Conservation (phyloP, 2,329 filamentous ascomycete genomes). For the Trichoderma afroharzianum region DNA sequence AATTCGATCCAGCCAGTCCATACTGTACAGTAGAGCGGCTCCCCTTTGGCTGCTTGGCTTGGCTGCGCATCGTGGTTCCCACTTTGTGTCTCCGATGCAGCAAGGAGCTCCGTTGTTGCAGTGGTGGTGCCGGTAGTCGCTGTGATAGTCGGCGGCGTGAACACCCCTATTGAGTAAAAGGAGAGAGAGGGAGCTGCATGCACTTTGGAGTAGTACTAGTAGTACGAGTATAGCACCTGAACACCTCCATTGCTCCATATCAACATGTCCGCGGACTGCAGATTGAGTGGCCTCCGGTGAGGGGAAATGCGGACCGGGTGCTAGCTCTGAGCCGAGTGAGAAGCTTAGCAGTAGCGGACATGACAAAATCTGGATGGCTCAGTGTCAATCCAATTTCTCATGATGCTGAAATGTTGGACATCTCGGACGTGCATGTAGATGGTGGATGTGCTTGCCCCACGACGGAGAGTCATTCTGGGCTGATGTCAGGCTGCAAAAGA, state of each 20-base stretch:
- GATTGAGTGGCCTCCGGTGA: background rate
- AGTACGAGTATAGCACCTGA: background rate
- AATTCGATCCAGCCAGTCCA: background rate
- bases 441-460: background rate
- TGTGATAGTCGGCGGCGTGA: background rate
- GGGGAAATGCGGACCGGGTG: background rate
- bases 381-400: background rate
- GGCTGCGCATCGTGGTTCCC: background rate
- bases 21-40: background rate
- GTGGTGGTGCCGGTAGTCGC: background rate
- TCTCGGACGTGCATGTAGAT: background rate
- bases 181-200: background rate
- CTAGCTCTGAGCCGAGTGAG: background rate
- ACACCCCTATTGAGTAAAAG: background rate
- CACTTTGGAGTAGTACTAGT: background rate
- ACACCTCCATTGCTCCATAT: background rate
- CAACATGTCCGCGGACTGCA: background rate
- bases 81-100: background rate
- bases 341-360: conserved; percentile 7
- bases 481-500: background rate
- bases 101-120: background rate
- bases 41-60: background rate
- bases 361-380: background rate
- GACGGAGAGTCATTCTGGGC: background rate
- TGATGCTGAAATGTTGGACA: background rate